Conservation (phyloP, 2,329 filamentous ascomycete species). For the Paraconiothyrium sp. region DNA sequence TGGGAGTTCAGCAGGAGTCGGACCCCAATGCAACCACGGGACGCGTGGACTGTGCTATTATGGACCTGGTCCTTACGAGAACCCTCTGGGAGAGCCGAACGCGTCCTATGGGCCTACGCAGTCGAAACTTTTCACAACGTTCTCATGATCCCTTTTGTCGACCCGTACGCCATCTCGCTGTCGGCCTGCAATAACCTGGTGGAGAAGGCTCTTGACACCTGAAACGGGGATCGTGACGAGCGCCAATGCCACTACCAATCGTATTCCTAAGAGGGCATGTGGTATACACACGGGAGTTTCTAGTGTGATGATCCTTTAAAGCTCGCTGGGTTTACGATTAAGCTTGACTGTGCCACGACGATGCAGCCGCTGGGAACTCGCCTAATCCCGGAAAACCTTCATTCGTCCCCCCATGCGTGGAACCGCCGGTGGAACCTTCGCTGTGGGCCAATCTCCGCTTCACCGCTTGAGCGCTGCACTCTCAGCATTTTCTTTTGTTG, state of each 20-base stretch:
- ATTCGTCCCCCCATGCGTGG: constrained; percentile 8
- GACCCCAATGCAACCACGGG: constrained; percentile 6
- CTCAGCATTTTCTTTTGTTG: background rate
- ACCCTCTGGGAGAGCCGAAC: background rate
- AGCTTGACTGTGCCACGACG: constrained; percentile 9
- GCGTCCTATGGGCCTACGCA: background rate
- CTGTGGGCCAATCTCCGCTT: constrained; percentile 3
- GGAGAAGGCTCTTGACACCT: constrained; percentile 4
- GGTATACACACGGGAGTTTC: background rate
- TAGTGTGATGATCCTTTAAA: constrained; percentile 2
- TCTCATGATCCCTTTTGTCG: background rate
- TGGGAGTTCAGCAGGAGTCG: background rate
- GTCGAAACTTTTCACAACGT: background rate
- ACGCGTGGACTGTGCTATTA: constrained; percentile 4
- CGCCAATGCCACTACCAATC: constrained; percentile 14
- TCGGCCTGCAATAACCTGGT: background rate
- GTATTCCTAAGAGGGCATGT: constrained; percentile 4
- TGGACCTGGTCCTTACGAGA: background rate
- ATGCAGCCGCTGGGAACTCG: constrained; percentile 8
- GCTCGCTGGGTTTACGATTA: constrained; percentile 3
- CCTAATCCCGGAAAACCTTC: constrained; percentile 10
- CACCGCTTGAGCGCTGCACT: background rate
- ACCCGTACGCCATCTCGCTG: background rate
- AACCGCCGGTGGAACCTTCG: constrained; percentile 12
- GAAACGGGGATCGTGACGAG: constrained; percentile 4